Evolutionary conservation across 306 rosid species (phyloP).

Genomic region (Pachyrhizus erosus): DNA sequence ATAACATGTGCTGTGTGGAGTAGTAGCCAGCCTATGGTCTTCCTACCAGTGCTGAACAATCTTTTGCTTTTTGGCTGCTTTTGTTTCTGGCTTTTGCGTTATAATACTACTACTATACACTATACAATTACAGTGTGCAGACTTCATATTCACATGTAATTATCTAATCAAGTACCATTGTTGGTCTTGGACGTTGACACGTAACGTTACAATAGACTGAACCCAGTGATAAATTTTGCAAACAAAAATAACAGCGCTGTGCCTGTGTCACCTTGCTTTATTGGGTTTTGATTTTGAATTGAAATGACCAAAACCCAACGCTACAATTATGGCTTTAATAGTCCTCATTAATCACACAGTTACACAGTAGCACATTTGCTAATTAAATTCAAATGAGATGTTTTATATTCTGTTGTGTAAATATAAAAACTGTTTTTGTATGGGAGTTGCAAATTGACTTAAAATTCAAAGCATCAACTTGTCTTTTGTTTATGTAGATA

Average conservation of each 20-base stretch:
- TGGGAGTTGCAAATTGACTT: slow-evolving; percentile 20
- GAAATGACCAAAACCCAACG: slow-evolving; percentile 37
- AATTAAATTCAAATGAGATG: slow-evolving; percentile 1
- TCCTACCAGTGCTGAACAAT: slow-evolving; percentile 5
- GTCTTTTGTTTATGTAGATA: background rate
- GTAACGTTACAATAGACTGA: slow-evolving; percentile 24
- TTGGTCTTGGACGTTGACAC: slow-evolving; percentile 38
- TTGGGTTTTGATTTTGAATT: slow-evolving; percentile 40
- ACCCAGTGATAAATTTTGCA: slow-evolving; percentile 13
- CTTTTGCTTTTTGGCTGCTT: slow-evolving; percentile 61
- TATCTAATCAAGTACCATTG: slow-evolving; percentile 24
- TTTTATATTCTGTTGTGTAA: background rate
- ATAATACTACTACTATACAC: background rate
- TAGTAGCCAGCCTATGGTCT: slow-evolving; percentile 22
- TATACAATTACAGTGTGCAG: background rate
- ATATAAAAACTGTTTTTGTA: background rate
- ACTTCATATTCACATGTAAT: slow-evolving; percentile 29
- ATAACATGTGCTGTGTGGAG: slow-evolving; percentile 32
- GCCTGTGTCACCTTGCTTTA: slow-evolving; percentile 14
- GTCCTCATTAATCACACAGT: slow-evolving; percentile 29
- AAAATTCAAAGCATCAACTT: background rate
- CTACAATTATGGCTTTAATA: slow-evolving; percentile 38
- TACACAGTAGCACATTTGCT: slow-evolving; percentile 12
- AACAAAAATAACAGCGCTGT: background rate
- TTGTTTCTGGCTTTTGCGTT: slow-evolving; percentile 45